phyloP scores from a whole-genome alignment of 2,329 filamentous ascomycete species.

The Exophiala oligosperma region DNA sequence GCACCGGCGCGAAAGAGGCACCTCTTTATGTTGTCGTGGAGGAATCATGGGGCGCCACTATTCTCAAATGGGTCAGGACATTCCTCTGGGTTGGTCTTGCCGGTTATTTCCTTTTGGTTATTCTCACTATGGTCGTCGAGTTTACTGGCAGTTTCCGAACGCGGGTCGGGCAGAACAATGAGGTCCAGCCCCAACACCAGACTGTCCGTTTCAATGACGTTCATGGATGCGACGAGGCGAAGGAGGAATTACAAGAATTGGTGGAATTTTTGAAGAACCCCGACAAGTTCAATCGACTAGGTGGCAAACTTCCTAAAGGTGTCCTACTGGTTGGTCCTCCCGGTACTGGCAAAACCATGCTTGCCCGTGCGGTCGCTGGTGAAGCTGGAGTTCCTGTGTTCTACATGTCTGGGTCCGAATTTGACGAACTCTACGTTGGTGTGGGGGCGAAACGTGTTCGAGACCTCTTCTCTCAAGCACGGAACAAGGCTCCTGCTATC shows the following conservation, averaged over 20 bases:
- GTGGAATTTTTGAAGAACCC: conserved; percentile 95
- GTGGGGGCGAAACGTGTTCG: conserved; percentile 95
- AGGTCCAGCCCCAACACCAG: conserved; percentile 91
- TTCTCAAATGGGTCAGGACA: conserved; percentile 94
- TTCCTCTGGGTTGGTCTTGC: conserved; percentile 74
- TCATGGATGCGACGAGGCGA: conserved; percentile 96
- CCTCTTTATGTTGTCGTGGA: conserved; percentile 97
- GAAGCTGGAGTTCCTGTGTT: conserved; percentile 98
- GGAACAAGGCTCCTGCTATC: conserved; percentile 83
- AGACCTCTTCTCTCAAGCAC: conserved; percentile 82
- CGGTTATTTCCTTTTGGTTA: conserved; percentile 74
- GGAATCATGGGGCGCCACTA: conserved; percentile 73
- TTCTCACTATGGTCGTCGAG: conserved; percentile 82
- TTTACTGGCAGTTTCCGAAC: conserved; percentile 68
- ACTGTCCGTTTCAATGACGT: conserved; percentile 90
- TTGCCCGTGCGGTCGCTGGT: conserved; percentile 92
- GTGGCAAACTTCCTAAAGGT: conserved; percentile 95
- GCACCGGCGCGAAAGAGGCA: conserved; percentile 71
- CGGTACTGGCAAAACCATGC: conserved; percentile 94
- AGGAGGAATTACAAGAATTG: conserved; percentile 94
- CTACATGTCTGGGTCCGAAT: conserved; percentile 99
- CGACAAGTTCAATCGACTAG: conserved; percentile 87
- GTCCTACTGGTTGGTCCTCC: conserved; percentile 92
- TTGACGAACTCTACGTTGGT: conserved; percentile 97
- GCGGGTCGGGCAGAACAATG: conserved; percentile 68